A percentile compares a stretch with the other conserved stretches of the same genome.
phyloP scores from a whole-genome alignment of 2,329 filamentous ascomycete genomes.

The Fusarium phyllophilum region DNA sequence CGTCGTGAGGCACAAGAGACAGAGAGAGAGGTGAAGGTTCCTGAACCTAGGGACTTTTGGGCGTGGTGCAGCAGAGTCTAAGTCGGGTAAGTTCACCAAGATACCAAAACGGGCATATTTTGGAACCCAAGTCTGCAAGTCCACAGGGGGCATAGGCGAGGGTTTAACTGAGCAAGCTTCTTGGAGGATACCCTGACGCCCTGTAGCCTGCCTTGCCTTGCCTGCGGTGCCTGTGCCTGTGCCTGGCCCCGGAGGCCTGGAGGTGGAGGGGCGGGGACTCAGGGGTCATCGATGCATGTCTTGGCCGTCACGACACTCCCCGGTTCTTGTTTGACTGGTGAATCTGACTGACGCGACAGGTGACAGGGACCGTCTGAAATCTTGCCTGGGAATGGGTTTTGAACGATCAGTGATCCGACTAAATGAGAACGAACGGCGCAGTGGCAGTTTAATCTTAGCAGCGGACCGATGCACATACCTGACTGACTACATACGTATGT shows the following conservation, averaged over 20 bases:
- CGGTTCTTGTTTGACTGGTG: background rate
- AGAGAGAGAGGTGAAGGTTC: background rate
- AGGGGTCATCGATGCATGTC: slow-evolving; percentile 38
- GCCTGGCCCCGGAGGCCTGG: background rate
- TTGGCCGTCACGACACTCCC: slow-evolving; percentile 33
- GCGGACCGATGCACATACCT: slow-evolving; percentile 2
- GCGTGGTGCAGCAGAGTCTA: slow-evolving; percentile 14
- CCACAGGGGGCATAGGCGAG: slow-evolving; percentile 41
- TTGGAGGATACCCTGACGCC: slow-evolving; percentile 4
- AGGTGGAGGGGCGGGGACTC: slow-evolving; percentile 22
- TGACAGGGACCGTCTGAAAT: slow-evolving; percentile 17
- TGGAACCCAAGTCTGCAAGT: slow-evolving; percentile 22
- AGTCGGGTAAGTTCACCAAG: slow-evolving; percentile 11
- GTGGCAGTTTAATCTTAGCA: slow-evolving; percentile 10
- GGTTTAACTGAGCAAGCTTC: slow-evolving; percentile 24
- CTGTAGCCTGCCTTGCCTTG: background rate
- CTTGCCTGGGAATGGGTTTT: slow-evolving; percentile 25
- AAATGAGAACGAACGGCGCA: background rate
- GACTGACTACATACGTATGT: background rate
- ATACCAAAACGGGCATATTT: slow-evolving; percentile 31
- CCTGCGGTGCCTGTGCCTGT: background rate
- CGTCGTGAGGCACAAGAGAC: slow-evolving; percentile 22
- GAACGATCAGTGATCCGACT: slow-evolving; percentile 19
- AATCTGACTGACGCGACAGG: slow-evolving; percentile 9
- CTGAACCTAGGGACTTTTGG: slow-evolving; percentile 22